Evolutionary conservation across 1,284 basidiomycete species (phyloP).

Genomic region (Leccinum fallax): DNA sequence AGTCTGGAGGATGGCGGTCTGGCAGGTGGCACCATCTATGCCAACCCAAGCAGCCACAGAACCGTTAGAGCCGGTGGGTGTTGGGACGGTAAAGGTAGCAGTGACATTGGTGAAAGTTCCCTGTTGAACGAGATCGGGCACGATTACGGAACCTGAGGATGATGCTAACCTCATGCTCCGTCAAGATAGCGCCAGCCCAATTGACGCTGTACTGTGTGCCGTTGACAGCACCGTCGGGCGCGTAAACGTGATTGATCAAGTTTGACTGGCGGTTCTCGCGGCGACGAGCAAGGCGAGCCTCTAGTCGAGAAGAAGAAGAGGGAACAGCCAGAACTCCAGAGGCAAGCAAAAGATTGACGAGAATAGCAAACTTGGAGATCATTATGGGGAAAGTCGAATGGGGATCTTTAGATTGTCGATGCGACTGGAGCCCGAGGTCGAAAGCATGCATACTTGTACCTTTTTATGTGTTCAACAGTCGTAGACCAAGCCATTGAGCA

Average conservation of each 20-base stretch:
- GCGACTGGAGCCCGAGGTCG: neutral
- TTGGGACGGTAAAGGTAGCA: neutral
- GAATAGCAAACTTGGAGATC: neutral
- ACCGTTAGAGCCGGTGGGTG: neutral
- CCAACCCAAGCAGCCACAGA: neutral
- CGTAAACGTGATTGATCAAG: neutral
- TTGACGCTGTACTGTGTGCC: neutral
- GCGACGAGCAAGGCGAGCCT: neutral
- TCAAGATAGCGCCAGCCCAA: neutral
- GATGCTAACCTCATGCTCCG: neutral
- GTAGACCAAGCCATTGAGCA: neutral
- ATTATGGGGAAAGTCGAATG: neutral
- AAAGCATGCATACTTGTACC: neutral
- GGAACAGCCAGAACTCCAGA: neutral
- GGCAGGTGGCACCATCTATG: neutral
- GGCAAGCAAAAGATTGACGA: neutral
- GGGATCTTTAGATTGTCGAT: neutral
- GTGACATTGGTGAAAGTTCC: neutral
- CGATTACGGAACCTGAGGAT: neutral
- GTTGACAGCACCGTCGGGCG: neutral
- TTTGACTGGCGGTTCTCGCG: neutral
- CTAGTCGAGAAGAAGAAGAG: neutral
- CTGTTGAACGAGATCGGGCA: neutral
- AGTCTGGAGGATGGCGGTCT: neutral
- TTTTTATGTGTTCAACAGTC: neutral